Evolutionary conservation across 2,329 filamentous ascomycete genomes (phyloP).

Genomic region (Cladobotryum mycophilum): DNA sequence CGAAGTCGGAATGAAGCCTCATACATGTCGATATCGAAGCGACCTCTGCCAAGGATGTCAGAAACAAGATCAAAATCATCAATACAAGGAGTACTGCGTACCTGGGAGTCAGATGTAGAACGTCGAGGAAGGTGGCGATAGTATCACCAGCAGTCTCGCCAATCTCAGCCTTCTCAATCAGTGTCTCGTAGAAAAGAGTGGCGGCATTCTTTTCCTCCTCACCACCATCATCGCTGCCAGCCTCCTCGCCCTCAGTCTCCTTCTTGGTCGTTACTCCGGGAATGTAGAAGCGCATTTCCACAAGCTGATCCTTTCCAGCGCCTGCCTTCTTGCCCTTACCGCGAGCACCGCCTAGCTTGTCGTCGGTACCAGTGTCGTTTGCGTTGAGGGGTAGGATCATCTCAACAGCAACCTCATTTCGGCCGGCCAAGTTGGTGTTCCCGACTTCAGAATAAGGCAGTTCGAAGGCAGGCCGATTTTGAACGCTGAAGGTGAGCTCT

Average conservation of each 20-base stretch:
- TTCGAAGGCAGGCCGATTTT: conserved; percentile 93
- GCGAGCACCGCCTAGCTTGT: conserved; percentile 64
- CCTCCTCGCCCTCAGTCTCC: conserved; percentile 62
- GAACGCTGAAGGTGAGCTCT: conserved; percentile 92
- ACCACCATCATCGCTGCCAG: conserved; percentile 48
- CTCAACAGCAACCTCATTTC: conserved; percentile 95
- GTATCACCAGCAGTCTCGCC: conserved; percentile 98
- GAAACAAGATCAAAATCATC: not conserved
- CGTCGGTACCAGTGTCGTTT: conserved; percentile 67
- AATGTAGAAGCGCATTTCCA: conserved; percentile 99
- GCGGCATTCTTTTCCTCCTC: conserved; percentile 87
- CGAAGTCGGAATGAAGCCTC: conserved; percentile 93
- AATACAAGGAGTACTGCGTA: conserved; percentile 27
- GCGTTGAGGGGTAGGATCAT: conserved; percentile 72
- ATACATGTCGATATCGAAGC: conserved; percentile 99
- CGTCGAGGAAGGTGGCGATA: conserved; percentile 93
- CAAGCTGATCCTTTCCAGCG: conserved; percentile 83
- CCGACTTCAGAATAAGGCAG: conserved; percentile 95
- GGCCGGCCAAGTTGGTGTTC: conserved; percentile 94
- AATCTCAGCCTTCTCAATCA: conserved; percentile 98
- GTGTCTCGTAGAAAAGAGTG: conserved; percentile 93
- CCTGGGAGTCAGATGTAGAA: conserved; percentile 93
- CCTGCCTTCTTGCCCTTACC: conserved; percentile 83
- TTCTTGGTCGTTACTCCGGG: conserved; percentile 81
- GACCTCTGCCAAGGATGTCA: conserved; percentile 58